These are phyloP conservation scores for Paramarasmius palmivorus DNA, from an alignment of 1,284 basidiomycete species.

Conservation along the genomic window DNA sequence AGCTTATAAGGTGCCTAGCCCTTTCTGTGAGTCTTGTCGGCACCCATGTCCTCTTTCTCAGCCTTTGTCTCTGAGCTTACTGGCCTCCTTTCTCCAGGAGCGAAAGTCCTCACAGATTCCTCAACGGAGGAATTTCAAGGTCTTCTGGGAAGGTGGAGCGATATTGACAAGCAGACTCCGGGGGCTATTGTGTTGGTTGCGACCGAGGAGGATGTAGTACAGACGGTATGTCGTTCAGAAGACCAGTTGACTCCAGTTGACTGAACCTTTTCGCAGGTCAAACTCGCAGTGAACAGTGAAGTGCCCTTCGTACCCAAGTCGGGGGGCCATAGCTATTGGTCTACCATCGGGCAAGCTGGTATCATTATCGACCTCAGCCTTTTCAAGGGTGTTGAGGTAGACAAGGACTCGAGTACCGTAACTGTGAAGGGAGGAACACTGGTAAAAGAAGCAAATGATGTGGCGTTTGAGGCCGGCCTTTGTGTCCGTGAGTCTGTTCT, in stretches of 20 bases:
- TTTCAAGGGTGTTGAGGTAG: constrained; percentile 5
- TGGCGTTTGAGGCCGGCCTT: background rate
- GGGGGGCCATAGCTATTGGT: constrained; percentile 10
- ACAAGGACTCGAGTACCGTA: constrained; percentile 1
- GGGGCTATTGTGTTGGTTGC: constrained; percentile 9
- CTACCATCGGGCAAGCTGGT: constrained; percentile 5
- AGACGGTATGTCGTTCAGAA: background rate
- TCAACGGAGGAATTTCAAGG: constrained; percentile 3
- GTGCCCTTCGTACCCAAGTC: constrained; percentile 12
- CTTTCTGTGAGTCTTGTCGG: too few relatives aligned
- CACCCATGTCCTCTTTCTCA: background rate
- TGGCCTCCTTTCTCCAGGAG: constrained; percentile 1
- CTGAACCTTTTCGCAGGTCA: background rate
- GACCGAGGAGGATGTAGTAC: constrained; percentile 11
- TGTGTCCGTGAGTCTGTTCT: constrained; percentile 3
- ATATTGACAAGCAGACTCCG: constrained; percentile 9
- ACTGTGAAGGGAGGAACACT: constrained; percentile 7
- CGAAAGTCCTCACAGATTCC: constrained; percentile 2
- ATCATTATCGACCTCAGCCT: constrained; percentile 8
- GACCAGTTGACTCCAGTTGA: background rate
- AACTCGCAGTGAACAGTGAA: background rate
- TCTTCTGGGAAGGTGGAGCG: constrained; percentile 9
- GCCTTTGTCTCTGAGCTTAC: constrained; percentile 4
- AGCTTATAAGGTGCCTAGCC: too few relatives aligned
- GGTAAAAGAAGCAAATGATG: constrained; percentile 8